Base-by-base conservation (phyloP, 2,329 filamentous ascomycete genomes). In the Xylariaceae sp. region DNA sequence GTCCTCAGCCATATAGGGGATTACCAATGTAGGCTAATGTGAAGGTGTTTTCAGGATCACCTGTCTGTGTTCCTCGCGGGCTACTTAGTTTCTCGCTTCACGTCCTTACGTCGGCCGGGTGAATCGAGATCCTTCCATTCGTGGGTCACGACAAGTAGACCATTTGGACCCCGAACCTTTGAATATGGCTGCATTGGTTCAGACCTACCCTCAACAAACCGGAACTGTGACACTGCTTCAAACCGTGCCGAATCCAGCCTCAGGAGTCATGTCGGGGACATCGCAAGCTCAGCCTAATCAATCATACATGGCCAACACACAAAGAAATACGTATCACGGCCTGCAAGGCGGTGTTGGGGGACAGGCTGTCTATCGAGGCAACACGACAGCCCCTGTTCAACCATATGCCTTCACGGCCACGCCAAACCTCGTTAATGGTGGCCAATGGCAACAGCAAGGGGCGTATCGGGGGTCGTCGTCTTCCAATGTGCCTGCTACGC, bases 111-210 rank as follows among this genome's bases (percentile, higher is more conserved):
- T 57, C 43, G 23, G 48, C 41, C 47, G 52, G 50, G 58, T 52
- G 49, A 63, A 59, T 47, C 56, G 44, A 54, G 44, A 56, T 49
- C 49, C 54, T 50, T 47, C 57, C 50, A 52, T 55, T 54, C 59
- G 60, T 55, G 57, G 56, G 56, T 61, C 59, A 54, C 51, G 32
- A 32, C 56, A n/a, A 52, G 45, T 56, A 57, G 51, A 65, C 40
- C 43, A 48, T 37, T 53, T 42, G 52, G 50, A 40, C 53, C 45
- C n/a, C 47, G 51, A 58, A 60, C 59, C 51, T 48, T 59, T 54
- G 68, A 69, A 67, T 64, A 93, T 95, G 90, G 90, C 90, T 80
- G 89, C 90, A 75, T 81, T 93, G 80, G 88, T 93, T 70, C 90
- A 93, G 78, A 86, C 88, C 60, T 90, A 89, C 72, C 85, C 89